phyloP scores from a whole-genome alignment of 495 filamentous ascomycete species.

The Xylaria acuta region DNA sequence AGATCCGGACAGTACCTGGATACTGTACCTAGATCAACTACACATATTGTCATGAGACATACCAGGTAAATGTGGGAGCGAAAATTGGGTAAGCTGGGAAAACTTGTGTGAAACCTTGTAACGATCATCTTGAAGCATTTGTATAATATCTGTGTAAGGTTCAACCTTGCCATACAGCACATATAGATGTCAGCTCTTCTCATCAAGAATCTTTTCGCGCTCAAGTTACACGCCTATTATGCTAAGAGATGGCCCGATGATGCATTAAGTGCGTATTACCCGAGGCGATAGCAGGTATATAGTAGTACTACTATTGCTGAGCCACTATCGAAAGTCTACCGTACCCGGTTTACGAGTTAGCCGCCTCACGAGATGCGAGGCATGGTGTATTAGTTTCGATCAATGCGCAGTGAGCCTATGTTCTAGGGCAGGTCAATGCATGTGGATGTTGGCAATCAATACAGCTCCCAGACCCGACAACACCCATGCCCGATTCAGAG shows the following conservation, averaged over 20 bases:
- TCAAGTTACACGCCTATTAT: slow-evolving; percentile 5
- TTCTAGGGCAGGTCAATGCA: neutral
- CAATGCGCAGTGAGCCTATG: neutral
- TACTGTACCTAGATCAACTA: neutral
- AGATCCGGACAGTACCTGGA: neutral
- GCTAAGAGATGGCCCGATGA: neutral
- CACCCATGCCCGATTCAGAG: neutral
- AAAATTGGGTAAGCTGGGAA: neutral
- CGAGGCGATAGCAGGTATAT: too few relatives aligned
- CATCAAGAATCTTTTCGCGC: neutral
- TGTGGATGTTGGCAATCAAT: neutral
- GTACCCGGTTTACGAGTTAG: neutral
- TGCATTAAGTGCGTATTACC: slow-evolving; percentile 1
- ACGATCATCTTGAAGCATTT: neutral
- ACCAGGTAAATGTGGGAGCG: neutral
- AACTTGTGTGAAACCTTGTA: neutral
- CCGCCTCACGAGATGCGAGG: neutral
- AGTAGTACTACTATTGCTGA: neutral
- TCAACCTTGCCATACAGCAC: slow-evolving; percentile 3
- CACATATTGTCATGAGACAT: neutral
- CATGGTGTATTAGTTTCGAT: neutral
- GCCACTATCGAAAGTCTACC: neutral
- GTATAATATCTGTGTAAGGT: neutral
- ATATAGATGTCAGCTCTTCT: neutral
- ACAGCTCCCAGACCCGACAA: neutral